Evolutionary conservation across 257 asterid genomes (phyloP), one percentile per base, ranked within the genome.

Genomic region (Solanum piurae): DNA sequence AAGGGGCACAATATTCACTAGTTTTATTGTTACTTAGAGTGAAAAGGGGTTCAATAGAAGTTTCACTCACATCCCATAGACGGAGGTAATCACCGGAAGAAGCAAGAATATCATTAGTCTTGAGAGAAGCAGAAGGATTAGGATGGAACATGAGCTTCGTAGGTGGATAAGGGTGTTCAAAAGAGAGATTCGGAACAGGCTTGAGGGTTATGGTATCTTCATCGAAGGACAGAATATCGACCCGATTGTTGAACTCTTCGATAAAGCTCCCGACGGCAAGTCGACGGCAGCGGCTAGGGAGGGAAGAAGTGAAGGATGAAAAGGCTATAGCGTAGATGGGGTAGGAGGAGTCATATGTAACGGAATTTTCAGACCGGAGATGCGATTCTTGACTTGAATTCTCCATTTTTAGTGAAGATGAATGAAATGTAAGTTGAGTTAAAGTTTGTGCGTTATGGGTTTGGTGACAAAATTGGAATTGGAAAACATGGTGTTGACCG

Each of bases 61-160:
- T 13, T 7, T 94, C 98, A 52, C 90, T 89, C 34, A 95, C 89
- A 62, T 93, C 93, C 95, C 97, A 94, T 86, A 95, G 94, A 87
- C 98, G 98, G 89, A 97, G 98, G 90, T 90, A 95, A 94, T 97
- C 99, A 85, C 98, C 95, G 62, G 98, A 94, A 86, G 98, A 95
- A 23, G 97, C 98, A 29, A 94, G 95, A 88, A 94, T 92, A 87
- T 93, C 93, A 11, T 93, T 25, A 9, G 94, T 75, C 42, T 89
- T 89, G 62, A 60, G 49, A 31, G 89, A 58, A 69, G 96, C 86
- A 46, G 94, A 40, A 83, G 89, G 89, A 73, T 92, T 92, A 77
- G 98, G 99, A 87, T 95, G 96, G 83, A 97, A 94, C 87, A 93
- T 94, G 31, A 97, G 87, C 87, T 96, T 97, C 25, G 99, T 95